Base-by-base conservation (phyloP, 805 yeast genomes). In the Pichia nanzhaoensis region DNA sequence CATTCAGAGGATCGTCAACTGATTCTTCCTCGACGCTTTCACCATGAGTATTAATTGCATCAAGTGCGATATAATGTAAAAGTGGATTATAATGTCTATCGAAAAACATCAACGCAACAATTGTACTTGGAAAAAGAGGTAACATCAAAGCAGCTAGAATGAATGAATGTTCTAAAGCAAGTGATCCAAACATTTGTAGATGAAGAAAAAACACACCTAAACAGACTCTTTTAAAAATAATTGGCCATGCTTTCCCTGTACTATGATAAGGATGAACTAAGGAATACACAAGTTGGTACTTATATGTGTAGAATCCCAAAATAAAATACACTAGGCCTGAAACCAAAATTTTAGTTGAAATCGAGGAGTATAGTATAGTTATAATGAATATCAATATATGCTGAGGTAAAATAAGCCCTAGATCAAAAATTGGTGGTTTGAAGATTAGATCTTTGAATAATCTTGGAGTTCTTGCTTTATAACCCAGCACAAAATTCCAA, bases 221-320 rank as follows among this genome's bases (percentile, higher is more conserved):
- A 45, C 78, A 70, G 27, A 77, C 66, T 41, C 84, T 59, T 45
- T 79, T 64, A 51, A 77, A 77, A 6, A 78, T 75, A 63, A 78
- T 73, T 3, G 82, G 82, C 84, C 84, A 78, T 3, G 76, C 80
- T 53, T 77, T 77, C 5, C 84, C 84, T 0, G 84, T 78, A 13
- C 82, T 75, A 57, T 78, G 83, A 20, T 77, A 80, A 1, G 82
- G 79, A 53, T 78, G 84, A 21, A 78, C 81, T 66, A 71, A 73
- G 47, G 78, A 73, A 58, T 77, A 78, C 16, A 77, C 71, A 50
- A 78, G 63, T 63, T 78, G 84, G 54, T 78, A 78, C 59, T 78
- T 78, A 60, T 77, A 78, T 13, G 75, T 80, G 54, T 74, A 78
- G 54, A 70, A 77, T 0, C 83, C 84, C 30, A 78, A 55, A 10